Evolutionary conservation across 768 basidiomycete genomes (phyloP).

Genomic region (Leccinum olivaceopallidum): DNA sequence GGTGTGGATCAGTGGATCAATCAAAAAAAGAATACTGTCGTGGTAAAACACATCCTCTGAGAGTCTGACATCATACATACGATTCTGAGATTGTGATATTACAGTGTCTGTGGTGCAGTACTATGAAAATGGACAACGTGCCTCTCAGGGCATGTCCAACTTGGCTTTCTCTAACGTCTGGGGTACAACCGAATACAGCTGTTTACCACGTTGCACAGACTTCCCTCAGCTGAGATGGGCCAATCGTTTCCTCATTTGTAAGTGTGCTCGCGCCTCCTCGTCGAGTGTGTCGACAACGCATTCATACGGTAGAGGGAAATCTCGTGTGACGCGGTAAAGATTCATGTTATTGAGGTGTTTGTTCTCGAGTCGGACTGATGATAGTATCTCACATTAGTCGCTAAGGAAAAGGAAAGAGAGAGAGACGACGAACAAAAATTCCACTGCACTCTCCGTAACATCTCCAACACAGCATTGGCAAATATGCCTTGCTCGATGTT

Average conservation of each 20-base stretch:
- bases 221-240: slow-evolving; percentile 20
- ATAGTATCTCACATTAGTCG: not conserved
- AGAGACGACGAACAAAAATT: slow-evolving; percentile 69
- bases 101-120: not conserved
- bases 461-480: slow-evolving; percentile 69
- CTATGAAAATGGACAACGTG: not conserved
- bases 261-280: slow-evolving; percentile 35
- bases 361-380: slow-evolving; percentile 80
- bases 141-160: not conserved
- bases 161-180: not conserved
- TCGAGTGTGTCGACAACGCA: slow-evolving; percentile 51
- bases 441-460: slow-evolving; percentile 85
- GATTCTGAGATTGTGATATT: not conserved
- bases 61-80: not conserved
- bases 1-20: not conserved
- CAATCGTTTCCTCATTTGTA: slow-evolving; percentile 17
- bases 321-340: slow-evolving; percentile 85
- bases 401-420: not conserved
- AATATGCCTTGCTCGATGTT: slow-evolving; percentile 60
- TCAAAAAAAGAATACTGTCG: not conserved
- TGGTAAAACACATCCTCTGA: not conserved
- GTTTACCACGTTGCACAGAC: not conserved
- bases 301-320: slow-evolving; percentile 74
- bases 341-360: slow-evolving; percentile 93
- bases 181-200: not conserved